A percentile compares a stretch with the other conserved stretches of the same genome.
Conservation (phyloP, 2,329 filamentous ascomycete species). For the Apiospora pterosperma region DNA sequence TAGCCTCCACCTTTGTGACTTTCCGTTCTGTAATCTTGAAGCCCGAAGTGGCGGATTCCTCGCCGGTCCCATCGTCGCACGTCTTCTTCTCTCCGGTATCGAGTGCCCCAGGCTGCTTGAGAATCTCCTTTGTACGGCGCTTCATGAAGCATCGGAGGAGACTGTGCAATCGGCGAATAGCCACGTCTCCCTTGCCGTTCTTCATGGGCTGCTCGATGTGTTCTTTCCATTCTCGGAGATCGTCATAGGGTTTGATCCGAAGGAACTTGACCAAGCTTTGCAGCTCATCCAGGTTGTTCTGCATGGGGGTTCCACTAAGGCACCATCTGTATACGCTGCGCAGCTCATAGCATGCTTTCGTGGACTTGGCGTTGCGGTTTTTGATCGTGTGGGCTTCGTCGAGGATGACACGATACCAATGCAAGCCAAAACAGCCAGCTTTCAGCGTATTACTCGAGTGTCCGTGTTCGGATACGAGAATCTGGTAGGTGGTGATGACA, state of each 20-base stretch:
- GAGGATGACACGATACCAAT: constrained; percentile 94
- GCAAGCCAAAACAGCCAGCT: constrained; percentile 81
- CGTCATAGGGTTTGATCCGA: constrained; percentile 85
- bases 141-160: constrained; percentile 96
- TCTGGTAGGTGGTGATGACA: constrained; percentile 96
- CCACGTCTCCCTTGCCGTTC: constrained; percentile 82
- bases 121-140: constrained; percentile 93
- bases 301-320: constrained; percentile 92
- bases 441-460: constrained; percentile 64
- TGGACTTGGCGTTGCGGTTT: constrained; percentile 93
- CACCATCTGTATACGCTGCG: constrained; percentile 92
- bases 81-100: constrained; percentile 68
- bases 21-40: constrained; percentile 94
- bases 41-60: constrained; percentile 48
- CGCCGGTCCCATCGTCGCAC: constrained; percentile 47
- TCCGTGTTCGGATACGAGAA: constrained; percentile 85
- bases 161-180: constrained; percentile 80
- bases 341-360: constrained; percentile 85
- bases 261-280: constrained; percentile 93
- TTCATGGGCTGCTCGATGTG: constrained; percentile 89
- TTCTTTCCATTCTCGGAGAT: constrained; percentile 83
- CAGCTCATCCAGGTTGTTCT: constrained; percentile 95
- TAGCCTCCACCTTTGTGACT: constrained; percentile 73
- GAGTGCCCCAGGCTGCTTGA: constrained; percentile 81
- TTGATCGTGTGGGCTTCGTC: constrained; percentile 99